Conservation (phyloP, 2,329 filamentous ascomycete species). For the Cladosporium cucumerinum region DNA sequence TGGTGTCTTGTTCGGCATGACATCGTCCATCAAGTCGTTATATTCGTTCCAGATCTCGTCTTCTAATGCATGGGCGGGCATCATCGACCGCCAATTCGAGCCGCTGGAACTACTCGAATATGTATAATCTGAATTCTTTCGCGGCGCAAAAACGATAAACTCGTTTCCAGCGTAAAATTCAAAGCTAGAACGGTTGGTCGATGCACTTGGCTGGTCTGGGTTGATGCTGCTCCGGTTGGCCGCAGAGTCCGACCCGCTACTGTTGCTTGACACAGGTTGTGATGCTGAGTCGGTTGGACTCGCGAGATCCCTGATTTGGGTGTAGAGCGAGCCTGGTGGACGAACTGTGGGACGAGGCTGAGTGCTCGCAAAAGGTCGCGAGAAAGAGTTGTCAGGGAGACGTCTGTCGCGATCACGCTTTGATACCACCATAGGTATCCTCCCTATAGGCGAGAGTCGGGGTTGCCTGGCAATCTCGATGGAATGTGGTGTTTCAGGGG, state of each 20-base stretch:
- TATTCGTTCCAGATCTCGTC: conserved; percentile 96
- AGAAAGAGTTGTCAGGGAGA: conserved; percentile 76
- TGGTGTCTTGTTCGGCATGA: conserved; percentile 52
- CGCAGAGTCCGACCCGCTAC: conserved; percentile 26
- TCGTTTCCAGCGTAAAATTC: conserved; percentile 43
- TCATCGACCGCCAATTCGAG: conserved; percentile 43
- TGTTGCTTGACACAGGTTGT: conserved; percentile 30
- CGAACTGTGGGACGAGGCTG: conserved; percentile 38
- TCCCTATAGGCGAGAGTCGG: conserved; percentile 72
- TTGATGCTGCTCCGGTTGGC: conserved; percentile 23
- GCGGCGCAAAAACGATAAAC: conserved; percentile 70
- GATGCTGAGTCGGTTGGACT: conserved; percentile 30
- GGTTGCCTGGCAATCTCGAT: conserved; percentile 19
- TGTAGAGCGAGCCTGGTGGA: conserved; percentile 30
- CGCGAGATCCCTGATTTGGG: conserved; percentile 33
- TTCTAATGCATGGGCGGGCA: conserved; percentile 45
- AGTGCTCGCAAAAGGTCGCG: conserved; percentile 65
- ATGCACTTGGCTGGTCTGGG: conserved; percentile 23
- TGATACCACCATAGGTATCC: conserved; percentile 79
- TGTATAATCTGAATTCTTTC: conserved; percentile 67
- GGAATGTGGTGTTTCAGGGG: conserved; percentile 30
- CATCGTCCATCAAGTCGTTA: conserved; percentile 77
- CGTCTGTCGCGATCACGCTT: conserved; percentile 60
- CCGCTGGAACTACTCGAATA: conserved; percentile 64
- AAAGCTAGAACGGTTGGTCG: conserved; percentile 28